Evolutionary conservation across 306 rosid genomes (phyloP).

Genomic region (Casuarina glauca): DNA sequence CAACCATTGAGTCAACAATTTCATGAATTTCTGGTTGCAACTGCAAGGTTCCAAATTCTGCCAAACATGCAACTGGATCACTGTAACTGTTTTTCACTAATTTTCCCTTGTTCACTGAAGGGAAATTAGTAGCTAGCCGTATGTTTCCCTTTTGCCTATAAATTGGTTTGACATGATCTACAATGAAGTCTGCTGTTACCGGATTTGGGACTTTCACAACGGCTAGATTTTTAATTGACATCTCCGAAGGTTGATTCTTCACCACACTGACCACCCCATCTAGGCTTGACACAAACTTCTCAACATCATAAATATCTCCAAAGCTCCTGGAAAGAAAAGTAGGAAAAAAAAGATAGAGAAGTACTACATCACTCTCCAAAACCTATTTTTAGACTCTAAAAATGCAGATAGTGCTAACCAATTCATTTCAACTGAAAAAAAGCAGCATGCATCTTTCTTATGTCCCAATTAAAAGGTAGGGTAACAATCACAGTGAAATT

Average conservation of each 20-base stretch:
- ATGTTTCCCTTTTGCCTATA: conserved; percentile 68
- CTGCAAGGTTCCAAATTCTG: conserved; percentile 90
- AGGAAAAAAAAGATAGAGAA: not conserved
- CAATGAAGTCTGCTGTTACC: conserved; percentile 78
- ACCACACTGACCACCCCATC: conserved; percentile 80
- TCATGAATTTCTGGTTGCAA: conserved; percentile 75
- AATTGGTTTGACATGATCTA: conserved; percentile 73
- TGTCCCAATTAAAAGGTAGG: not conserved
- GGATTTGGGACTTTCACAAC: conserved; percentile 91
- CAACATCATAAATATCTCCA: conserved; percentile 78
- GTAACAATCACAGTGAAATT: not conserved
- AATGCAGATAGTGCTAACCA: too few relatives aligned
- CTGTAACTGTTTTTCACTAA: conserved; percentile 46
- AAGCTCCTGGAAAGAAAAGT: conserved; percentile 59
- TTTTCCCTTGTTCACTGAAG: conserved; percentile 89
- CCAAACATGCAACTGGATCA: conserved; percentile 81
- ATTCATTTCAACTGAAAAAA: too few relatives aligned
- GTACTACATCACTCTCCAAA: not conserved
- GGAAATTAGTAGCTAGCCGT: conserved; percentile 89
- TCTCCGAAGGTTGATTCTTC: conserved; percentile 60
- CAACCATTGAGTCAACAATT: conserved; percentile 80
- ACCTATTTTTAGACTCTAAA: not conserved
- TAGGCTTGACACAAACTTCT: conserved; percentile 66
- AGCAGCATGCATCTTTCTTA: not conserved
- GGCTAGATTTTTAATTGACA: conserved; percentile 68